Percentiles rank a stretch among this genome's conserved stretches.
These are phyloP conservation scores for Glycine soja DNA, from an alignment of 306 rosid species.

Conservation along the genomic window DNA sequence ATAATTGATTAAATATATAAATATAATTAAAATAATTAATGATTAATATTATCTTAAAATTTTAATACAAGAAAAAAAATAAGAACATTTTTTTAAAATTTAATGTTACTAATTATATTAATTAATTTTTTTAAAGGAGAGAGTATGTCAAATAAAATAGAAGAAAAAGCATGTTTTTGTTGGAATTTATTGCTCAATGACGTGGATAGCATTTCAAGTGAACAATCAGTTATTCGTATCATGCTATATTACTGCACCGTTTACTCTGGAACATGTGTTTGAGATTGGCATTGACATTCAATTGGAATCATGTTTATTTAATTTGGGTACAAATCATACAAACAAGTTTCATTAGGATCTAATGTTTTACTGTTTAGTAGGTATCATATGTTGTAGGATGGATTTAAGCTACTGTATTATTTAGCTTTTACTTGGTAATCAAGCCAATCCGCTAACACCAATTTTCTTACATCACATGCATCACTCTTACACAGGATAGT, in stretches of 20 bases:
- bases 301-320: slow-evolving; percentile 6
- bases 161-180: not conserved
- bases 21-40: not conserved
- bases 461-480: not conserved
- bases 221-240: slow-evolving; percentile 20
- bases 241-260: slow-evolving; percentile 15
- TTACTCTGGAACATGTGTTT: slow-evolving; percentile 34
- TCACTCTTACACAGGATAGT: not conserved
- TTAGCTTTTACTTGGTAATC: not conserved
- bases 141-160: not conserved
- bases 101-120: too few species aligned
- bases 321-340: not conserved
- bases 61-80: not conserved
- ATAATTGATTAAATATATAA: not conserved
- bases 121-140: too few species aligned
- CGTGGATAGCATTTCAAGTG: slow-evolving; percentile 23
- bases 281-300: not conserved
- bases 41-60: not conserved
- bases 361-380: not conserved
- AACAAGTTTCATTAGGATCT: slow-evolving; percentile 5
- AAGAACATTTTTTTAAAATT: not conserved
- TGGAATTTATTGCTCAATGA: slow-evolving; percentile 16
- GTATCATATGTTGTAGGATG: not conserved
- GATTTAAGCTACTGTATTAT: too few species aligned
- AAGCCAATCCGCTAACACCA: not conserved